Evolutionary conservation across 2,329 filamentous ascomycete species (phyloP).

Genomic region (Colletotrichum neosansevieriae): DNA sequence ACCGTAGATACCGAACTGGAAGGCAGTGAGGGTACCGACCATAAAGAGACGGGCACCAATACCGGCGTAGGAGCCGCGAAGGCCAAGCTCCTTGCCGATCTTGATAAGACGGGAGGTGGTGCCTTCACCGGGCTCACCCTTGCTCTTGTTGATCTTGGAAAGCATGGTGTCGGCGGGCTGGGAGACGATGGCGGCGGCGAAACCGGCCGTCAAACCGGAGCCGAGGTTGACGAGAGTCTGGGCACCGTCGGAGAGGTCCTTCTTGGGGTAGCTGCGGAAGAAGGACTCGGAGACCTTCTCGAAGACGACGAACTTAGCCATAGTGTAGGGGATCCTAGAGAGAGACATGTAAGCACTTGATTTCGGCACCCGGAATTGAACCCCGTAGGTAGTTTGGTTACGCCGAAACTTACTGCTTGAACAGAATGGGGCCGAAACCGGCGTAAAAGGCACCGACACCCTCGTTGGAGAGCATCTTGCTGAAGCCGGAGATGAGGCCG

Average conservation of each 20-base stretch:
- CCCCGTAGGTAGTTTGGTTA: background rate
- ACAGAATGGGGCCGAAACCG: conserved; percentile 88
- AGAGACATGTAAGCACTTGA: conserved; percentile 4
- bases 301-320: conserved; percentile 95
- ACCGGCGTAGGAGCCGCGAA: conserved; percentile 83
- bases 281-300: conserved; percentile 86
- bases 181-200: conserved; percentile 87
- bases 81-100: conserved; percentile 87
- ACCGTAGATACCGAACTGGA: conserved; percentile 92
- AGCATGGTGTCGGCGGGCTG: conserved; percentile 96
- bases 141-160: conserved; percentile 96
- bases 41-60: conserved; percentile 77
- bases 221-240: conserved; percentile 86
- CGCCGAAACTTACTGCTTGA: conserved; percentile 74
- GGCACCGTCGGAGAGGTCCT: conserved; percentile 71
- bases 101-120: conserved; percentile 85
- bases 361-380: background rate
- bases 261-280: conserved; percentile 79
- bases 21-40: conserved; percentile 79
- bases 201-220: conserved; percentile 69
- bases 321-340: conserved; percentile 86
- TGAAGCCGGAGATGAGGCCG: conserved; percentile 82
- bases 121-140: conserved; percentile 87
- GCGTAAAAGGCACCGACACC: conserved; percentile 90
- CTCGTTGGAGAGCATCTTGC: conserved; percentile 86